Evolutionary conservation across 257 asterid genomes (phyloP).

Genomic region (Catharanthus roseus): DNA sequence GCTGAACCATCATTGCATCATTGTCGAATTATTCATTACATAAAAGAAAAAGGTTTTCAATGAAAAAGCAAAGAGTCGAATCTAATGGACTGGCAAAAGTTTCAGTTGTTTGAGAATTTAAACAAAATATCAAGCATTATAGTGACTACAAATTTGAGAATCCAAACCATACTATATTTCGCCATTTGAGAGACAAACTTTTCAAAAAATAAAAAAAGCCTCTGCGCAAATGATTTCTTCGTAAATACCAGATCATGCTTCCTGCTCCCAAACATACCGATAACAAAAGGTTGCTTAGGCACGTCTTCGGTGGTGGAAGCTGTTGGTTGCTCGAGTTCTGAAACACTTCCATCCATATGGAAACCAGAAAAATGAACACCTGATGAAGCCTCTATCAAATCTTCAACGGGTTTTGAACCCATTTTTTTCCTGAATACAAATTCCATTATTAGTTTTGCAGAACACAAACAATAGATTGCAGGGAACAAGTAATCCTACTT

Average conservation of each 20-base stretch:
- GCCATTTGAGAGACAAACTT: neutral
- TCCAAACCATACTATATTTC: neutral
- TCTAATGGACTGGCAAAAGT: neutral
- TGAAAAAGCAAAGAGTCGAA: neutral
- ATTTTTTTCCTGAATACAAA: conserved; percentile 25
- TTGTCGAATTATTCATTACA: neutral
- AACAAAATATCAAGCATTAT: neutral
- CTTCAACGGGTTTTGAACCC: conserved; percentile 90
- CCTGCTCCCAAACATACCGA: conserved; percentile 45
- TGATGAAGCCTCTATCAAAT: conserved; percentile 81
- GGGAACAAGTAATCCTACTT: conserved; percentile 7
- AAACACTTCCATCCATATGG: conserved; percentile 47
- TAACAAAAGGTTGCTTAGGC: conserved; percentile 80
- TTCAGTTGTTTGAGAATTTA: neutral
- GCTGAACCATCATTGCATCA: neutral
- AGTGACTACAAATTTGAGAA: neutral
- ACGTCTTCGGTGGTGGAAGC: conserved; percentile 48
- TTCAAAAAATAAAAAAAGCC: neutral
- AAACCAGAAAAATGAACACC: conserved; percentile 95
- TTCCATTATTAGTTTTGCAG: conserved; percentile 13
- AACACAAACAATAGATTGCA: neutral
- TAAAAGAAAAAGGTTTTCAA: neutral
- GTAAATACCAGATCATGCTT: neutral
- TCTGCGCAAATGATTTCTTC: neutral
- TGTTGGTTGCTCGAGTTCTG: conserved; percentile 46